These are phyloP conservation scores for Polysphondylium violaceum DNA, from an alignment of 78 protist genomes.

Conservation along the genomic window DNA sequence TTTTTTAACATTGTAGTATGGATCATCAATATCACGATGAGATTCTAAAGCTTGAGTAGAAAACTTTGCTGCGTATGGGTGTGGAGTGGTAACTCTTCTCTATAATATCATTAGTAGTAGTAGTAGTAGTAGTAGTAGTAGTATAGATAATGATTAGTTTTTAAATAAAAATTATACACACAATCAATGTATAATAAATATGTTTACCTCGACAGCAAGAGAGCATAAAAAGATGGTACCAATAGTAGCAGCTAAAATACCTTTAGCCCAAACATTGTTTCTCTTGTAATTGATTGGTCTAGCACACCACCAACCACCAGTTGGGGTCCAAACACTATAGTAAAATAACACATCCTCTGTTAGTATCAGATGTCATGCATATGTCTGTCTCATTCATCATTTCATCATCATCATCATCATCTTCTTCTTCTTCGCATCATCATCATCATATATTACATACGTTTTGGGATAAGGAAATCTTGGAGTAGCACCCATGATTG, in stretches of 20 bases:
- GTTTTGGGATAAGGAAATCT: conserved; percentile 34
- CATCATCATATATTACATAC: conserved; percentile 14
- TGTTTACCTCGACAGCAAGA: too few species aligned
- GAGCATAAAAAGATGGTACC: not conserved
- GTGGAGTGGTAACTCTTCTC: conserved; percentile 39
- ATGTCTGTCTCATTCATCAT: not conserved
- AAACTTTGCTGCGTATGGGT: not conserved
- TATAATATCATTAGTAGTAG: not conserved
- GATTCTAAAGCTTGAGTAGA: conserved; percentile 11
- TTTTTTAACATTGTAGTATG: conserved; percentile 10
- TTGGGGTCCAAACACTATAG: not conserved
- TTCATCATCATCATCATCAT: not conserved
- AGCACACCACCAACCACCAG: conserved; percentile 5
- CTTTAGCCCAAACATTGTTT: not conserved
- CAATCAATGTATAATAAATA: too few species aligned
- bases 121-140: too few species aligned
- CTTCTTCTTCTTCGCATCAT: not conserved
- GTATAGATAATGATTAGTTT: too few species aligned
- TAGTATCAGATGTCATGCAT: not conserved
- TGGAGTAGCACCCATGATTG: not conserved
- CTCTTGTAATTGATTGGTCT: conserved; percentile 4
- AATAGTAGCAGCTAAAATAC: not conserved
- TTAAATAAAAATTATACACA: too few species aligned
- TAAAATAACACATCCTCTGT: not conserved
- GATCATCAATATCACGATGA: conserved; percentile 7